phyloP scores from a whole-genome alignment of 2,329 filamentous ascomycete genomes.

The Celoporthe dispersa region DNA sequence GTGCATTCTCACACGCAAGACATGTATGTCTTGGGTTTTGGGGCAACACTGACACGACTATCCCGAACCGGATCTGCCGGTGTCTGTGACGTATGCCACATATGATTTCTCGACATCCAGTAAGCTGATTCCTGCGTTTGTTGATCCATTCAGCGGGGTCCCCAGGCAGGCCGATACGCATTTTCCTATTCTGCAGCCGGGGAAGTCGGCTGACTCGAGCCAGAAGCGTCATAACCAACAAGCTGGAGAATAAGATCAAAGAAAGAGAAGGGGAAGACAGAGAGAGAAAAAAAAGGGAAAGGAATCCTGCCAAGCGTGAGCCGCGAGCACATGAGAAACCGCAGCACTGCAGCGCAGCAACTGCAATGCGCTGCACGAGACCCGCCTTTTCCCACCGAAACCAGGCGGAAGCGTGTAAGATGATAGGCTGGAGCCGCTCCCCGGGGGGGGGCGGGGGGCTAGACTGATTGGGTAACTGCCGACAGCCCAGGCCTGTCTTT shows the following conservation, averaged over 20 bases:
- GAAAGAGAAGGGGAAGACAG: background rate
- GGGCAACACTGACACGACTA: background rate
- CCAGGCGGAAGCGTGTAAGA: slow-evolving; percentile 15
- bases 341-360: background rate
- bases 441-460: background rate
- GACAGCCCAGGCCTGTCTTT: background rate
- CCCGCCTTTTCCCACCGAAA: slow-evolving; percentile 1
- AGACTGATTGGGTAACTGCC: slow-evolving; percentile 13
- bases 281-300: no score
- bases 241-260: background rate
- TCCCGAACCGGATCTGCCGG: no score
- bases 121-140: slow-evolving; percentile 24
- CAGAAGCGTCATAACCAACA: background rate
- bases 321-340: background rate
- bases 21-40: slow-evolving; percentile 11
- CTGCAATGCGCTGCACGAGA: background rate
- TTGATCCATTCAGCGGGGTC: slow-evolving; percentile 19
- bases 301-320: background rate
- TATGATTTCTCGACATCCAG: slow-evolving; percentile 1
- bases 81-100: background rate
- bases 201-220: slow-evolving; percentile 8
- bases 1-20: slow-evolving; percentile 1
- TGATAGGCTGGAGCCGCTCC: background rate
- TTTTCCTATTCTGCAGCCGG: background rate
- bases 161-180: background rate